Conservation (phyloP, 2,329 filamentous ascomycete species). For the Aspergillus sp. region DNA sequence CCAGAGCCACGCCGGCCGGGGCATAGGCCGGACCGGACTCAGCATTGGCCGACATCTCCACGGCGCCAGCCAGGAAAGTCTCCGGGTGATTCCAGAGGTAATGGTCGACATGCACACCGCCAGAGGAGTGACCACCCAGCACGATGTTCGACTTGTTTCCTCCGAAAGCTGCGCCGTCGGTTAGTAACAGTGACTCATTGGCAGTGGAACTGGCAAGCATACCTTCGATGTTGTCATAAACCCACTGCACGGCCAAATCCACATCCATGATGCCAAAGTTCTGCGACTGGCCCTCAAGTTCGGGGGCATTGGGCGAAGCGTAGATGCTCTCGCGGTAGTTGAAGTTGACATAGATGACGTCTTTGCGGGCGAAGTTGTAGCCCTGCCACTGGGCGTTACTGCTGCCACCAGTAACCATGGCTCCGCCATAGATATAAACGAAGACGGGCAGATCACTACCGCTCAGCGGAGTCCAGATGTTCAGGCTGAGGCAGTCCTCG, state of each 20-base stretch:
- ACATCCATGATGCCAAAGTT: constrained; percentile 27
- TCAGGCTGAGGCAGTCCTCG: constrained; percentile 26
- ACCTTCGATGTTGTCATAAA: constrained; percentile 25
- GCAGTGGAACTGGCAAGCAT: background rate
- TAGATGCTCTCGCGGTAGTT: constrained; percentile 28
- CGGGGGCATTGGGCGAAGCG: constrained; percentile 24
- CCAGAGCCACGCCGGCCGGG: constrained; percentile 22
- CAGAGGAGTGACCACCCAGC: constrained; percentile 26
- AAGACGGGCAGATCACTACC: constrained; percentile 23
- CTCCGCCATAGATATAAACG: constrained; percentile 63
- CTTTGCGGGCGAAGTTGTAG: constrained; percentile 25
- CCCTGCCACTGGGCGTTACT: constrained; percentile 30
- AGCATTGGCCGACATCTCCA: constrained; percentile 28
- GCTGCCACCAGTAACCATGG: constrained; percentile 54
- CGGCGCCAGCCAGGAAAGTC: constrained; percentile 25
- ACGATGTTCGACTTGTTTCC: constrained; percentile 26
- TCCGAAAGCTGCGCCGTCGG: constrained; percentile 18
- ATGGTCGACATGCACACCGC: constrained; percentile 25
- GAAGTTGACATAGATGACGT: constrained; percentile 27
- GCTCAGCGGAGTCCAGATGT: constrained; percentile 23
- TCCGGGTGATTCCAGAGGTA: constrained; percentile 28
- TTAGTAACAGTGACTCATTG: background rate
- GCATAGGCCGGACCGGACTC: constrained; percentile 23
- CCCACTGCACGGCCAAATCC: constrained; percentile 24
- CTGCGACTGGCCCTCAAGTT: constrained; percentile 25